Base-by-base conservation (phyloP, 2,329 filamentous ascomycete genomes). In the Dothideomycetidae sp. region DNA sequence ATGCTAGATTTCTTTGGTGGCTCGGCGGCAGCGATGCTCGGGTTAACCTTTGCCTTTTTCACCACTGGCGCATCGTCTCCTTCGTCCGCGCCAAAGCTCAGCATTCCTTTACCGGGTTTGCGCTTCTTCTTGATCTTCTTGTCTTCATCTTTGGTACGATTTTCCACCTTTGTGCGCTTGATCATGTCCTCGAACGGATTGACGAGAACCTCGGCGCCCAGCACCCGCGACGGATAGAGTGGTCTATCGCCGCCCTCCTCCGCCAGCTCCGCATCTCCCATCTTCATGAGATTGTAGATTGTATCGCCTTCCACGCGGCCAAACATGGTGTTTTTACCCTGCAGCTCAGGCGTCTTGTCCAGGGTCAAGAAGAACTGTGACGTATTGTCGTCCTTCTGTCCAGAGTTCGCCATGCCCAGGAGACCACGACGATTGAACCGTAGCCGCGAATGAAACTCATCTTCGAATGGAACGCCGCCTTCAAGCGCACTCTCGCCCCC, bases 361-460 rank as follows among this genome's bases (percentile, higher is more conserved):
- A 98, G 62, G 0, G 90, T 96, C 44, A 98, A 78, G 64, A 98
- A 98, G 67, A 96, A 96, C 59, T 98, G 90, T 57, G 84, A 93
- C 21, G 84, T 82, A 61, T 96, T 96, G 38, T 81, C 81, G 51
- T 86, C 69, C 18, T 71, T 70, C 36, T 62, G 64, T 31, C 85
- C 78, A 43, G 81, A 79, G 58, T 96, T 96, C 17, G 90, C 90
- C 85, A 96, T 94, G n/a, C 82, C 90, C 49, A 98, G 61, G 49
- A 96, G 62, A 0, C 90, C 90, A 42, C 90, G 71, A 33, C 90
- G 70, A 50, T 92, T 96, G 66, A 90, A 96, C 57, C 92, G 92
- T 47, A 98, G 66, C 19, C 90, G 72, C 49, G 79, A 84, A 58
- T 96, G 88, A 47, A 94, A 80, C 56, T 98, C 90, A 63, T 96